Conservation (phyloP, 2,329 filamentous ascomycete genomes). For the Metarhizium humberi region DNA sequence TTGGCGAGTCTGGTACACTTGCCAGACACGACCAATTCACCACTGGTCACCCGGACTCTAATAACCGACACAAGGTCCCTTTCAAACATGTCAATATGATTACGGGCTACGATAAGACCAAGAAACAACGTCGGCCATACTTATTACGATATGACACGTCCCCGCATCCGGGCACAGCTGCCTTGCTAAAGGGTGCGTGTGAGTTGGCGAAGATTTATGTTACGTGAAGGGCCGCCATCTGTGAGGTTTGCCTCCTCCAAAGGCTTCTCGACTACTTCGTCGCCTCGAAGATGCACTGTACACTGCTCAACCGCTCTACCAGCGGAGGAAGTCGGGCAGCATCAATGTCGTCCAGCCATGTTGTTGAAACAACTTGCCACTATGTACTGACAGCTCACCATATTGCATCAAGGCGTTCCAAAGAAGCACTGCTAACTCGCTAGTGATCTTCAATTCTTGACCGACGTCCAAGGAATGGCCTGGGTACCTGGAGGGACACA, state of each 20-base stretch:
- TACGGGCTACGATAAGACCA: too few species aligned
- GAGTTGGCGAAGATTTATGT: neutral
- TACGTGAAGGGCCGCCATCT: neutral
- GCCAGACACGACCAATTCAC: too few species aligned
- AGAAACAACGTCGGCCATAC: neutral
- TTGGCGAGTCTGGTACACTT: too few species aligned
- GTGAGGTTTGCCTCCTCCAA: too few species aligned
- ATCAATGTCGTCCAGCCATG: neutral
- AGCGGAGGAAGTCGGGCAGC: neutral
- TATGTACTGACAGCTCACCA: too few species aligned
- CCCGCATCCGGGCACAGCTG: neutral
- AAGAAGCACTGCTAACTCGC: neutral
- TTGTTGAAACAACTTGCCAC: neutral
- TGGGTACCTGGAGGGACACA: neutral
- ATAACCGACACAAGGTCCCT: too few species aligned
- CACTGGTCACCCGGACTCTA: too few species aligned
- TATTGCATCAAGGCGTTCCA: neutral
- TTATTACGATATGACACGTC: neutral
- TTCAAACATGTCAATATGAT: too few species aligned
- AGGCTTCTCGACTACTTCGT: neutral
- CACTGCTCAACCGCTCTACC: neutral
- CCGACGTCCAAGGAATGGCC: neutral
- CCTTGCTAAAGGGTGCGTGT: neutral
- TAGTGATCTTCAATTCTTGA: neutral
- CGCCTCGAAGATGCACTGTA: neutral